Evolutionary conservation across 2,329 filamentous ascomycete species (phyloP).

Genomic region (Xylariales sp.): DNA sequence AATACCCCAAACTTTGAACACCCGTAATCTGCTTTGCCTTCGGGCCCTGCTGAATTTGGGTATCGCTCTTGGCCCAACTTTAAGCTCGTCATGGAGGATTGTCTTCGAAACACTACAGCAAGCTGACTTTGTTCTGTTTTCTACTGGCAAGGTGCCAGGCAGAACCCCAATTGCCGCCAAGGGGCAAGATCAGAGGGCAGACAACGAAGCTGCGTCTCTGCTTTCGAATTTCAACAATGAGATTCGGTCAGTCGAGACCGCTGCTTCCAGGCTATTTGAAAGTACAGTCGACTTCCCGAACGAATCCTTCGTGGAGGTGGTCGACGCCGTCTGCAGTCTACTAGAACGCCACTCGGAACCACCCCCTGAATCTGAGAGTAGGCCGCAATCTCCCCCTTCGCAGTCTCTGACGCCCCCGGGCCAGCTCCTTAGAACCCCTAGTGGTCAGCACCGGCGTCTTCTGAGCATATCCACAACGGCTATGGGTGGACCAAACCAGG

Average conservation of each 20-base stretch:
- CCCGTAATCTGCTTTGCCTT: conserved; percentile 84
- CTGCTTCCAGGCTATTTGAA: conserved; percentile 80
- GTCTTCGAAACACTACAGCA: conserved; percentile 89
- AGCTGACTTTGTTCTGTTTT: conserved; percentile 80
- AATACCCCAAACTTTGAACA: conserved; percentile 60
- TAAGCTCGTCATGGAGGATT: conserved; percentile 83
- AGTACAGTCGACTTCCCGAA: conserved; percentile 90
- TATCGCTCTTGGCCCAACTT: conserved; percentile 85
- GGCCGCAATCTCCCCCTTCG: conserved; percentile 32
- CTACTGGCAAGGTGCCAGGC: conserved; percentile 51
- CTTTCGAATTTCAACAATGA: conserved; percentile 71
- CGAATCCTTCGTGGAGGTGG: conserved; percentile 70
- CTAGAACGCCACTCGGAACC: conserved; percentile 41
- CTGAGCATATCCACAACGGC: conserved; percentile 43
- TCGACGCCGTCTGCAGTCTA: conserved; percentile 70
- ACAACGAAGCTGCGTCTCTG: conserved; percentile 45
- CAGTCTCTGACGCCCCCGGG: conserved; percentile 25
- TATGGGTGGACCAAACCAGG: conserved; percentile 49
- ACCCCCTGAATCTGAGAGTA: conserved; percentile 24
- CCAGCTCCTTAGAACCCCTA: conserved; percentile 19
- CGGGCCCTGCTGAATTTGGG: conserved; percentile 90
- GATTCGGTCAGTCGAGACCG: conserved; percentile 82
- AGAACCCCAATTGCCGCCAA: conserved; percentile 45
- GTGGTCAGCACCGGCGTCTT: conserved; percentile 38
- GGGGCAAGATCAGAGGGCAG: conserved; percentile 41